phyloP scores from a whole-genome alignment of 2,329 filamentous ascomycete species.

The Aureobasidium vineae region DNA sequence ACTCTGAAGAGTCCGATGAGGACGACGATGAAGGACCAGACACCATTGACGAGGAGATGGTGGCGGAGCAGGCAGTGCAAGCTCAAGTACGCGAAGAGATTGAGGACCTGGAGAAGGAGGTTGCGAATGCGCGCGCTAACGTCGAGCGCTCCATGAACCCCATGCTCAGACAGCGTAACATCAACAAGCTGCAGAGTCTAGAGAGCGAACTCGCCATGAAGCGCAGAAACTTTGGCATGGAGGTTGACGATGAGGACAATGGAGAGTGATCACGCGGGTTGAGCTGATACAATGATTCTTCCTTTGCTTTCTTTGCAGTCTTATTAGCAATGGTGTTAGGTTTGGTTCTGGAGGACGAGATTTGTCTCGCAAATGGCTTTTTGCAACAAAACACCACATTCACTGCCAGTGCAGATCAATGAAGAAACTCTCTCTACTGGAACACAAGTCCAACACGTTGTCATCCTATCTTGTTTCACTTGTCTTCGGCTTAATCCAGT shows the following conservation, averaged over 20 bases:
- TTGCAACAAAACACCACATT: neutral
- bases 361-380: neutral
- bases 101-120: conserved; percentile 53
- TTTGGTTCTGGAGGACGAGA: neutral
- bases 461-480: neutral
- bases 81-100: conserved; percentile 55
- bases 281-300: neutral
- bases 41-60: conserved; percentile 55
- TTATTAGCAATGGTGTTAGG: conserved; percentile 17
- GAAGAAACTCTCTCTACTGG: neutral
- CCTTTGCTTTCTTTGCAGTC: neutral
- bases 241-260: conserved; percentile 32
- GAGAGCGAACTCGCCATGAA: conserved; percentile 57
- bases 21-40: conserved; percentile 39
- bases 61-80: conserved; percentile 48
- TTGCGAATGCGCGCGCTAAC: conserved; percentile 42
- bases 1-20: conserved; percentile 34
- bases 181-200: conserved; percentile 51
- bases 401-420: neutral
- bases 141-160: conserved; percentile 48
- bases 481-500: neutral
- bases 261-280: neutral
- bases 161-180: conserved; percentile 51
- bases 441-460: neutral
- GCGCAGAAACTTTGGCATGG: conserved; percentile 44